phyloP scores from a whole-genome alignment of 176 grass and related monocot genomes.

The Oropetium thomaeum region DNA sequence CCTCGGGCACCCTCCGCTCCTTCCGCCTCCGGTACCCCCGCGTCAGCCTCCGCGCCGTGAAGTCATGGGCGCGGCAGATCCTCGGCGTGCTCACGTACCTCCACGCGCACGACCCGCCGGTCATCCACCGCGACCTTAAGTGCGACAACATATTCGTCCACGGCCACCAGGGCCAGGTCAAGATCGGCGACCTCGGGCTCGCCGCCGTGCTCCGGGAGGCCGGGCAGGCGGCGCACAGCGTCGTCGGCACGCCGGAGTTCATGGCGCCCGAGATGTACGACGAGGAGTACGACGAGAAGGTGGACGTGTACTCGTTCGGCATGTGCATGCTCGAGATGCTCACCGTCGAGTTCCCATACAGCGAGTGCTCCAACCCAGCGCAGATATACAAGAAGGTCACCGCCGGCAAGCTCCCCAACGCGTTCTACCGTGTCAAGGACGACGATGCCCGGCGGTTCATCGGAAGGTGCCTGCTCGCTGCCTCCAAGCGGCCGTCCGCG shows the following conservation, averaged over 20 bases:
- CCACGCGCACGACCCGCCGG: constrained; percentile 55
- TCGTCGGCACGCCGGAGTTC: constrained; percentile 93
- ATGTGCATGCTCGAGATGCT: constrained; percentile 98
- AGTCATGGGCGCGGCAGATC: constrained; percentile 67
- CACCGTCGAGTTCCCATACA: constrained; percentile 78
- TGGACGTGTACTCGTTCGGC: constrained; percentile 86
- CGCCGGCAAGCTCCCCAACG: constrained; percentile 69
- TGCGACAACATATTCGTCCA: constrained; percentile 91
- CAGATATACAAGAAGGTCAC: constrained; percentile 99
- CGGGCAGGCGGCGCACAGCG: constrained; percentile 54
- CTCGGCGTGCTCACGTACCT: constrained; percentile 67
- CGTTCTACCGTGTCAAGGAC: constrained; percentile 52
- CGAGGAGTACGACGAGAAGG: constrained; percentile 72
- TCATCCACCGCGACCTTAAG: constrained; percentile 91
- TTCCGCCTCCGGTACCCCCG: constrained; percentile 59
- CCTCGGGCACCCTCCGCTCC: constrained; percentile 81
- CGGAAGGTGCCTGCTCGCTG: constrained; percentile 43
- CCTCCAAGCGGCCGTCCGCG: constrained; percentile 51
- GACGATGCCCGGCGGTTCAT: constrained; percentile 55
- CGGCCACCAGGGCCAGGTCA: constrained; percentile 82
- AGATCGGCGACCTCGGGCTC: constrained; percentile 91
- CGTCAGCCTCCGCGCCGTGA: constrained; percentile 60
- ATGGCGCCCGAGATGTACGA: constrained; percentile 98
- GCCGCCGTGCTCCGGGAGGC: constrained; percentile 53
- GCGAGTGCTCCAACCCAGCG: constrained; percentile 82